Base-by-base conservation (phyloP, 2,329 filamentous ascomycete species). In the Colletotrichum sp. region DNA sequence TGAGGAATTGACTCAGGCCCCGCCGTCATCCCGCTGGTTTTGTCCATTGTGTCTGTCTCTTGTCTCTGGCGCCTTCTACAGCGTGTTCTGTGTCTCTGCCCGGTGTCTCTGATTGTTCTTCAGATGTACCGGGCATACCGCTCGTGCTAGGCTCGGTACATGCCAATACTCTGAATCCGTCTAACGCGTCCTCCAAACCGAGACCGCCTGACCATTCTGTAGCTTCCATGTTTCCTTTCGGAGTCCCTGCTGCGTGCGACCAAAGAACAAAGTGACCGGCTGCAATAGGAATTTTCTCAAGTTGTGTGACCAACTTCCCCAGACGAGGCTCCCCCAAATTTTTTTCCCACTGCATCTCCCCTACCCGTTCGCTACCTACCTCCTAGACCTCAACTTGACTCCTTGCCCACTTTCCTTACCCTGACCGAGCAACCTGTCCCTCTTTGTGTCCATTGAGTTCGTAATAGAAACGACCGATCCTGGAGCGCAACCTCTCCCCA, bases 241-340 rank as follows among this genome's bases (percentile, higher is more conserved):
- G 43, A 22, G 66, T 65, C 43, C 52, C 61, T 52, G 39, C 58
- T 48, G 67, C 34, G 58, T 52, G 67, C 67, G n/a, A 61, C 56
- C 58, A 55, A 32, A 71, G n/a, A 52, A n/a, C 43, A 22, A 52
- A 62, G 62, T 75, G 56, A 28, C 73, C 69, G 69, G 62, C 73
- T 64, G 73, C 73, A 73, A 43, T 62, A 72, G 28, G 56, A 75
- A 75, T 69, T 69, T 72, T 75, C 66, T 56, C 34, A n/a, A n/a
- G 62, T 61, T 27, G 61, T 64, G 34, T 75, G 69, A 75, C 62
- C 69, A 75, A 73, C 39, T 75, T 62, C 39, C 69, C 62, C 69
- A 25, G 72, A 75, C 30, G 27, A 27, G 52, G n/a, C 61, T 61
- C 52, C 36, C 68, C 72, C 61, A 30, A 66, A 56, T n/a, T 39